phyloP scores from a whole-genome alignment of 306 rosid genomes.

The Cucumis melo region DNA sequence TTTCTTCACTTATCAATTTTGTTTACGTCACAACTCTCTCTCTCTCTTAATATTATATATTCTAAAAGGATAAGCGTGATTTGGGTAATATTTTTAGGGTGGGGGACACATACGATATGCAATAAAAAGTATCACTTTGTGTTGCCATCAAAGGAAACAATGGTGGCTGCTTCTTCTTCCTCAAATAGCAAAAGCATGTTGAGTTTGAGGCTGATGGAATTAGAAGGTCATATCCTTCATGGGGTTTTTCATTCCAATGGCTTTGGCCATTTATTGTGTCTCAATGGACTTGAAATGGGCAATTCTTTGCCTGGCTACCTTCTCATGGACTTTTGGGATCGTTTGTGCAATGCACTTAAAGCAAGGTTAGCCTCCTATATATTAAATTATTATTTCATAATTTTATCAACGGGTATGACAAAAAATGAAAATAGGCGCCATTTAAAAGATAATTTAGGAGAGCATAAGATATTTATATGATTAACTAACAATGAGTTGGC shows the following conservation, averaged over 20 bases:
- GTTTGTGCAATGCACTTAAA: constrained; percentile 51
- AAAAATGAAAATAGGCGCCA: too few relatives aligned
- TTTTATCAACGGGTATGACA: too few relatives aligned
- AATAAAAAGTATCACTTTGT: constrained; percentile 81
- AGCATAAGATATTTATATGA: too few relatives aligned
- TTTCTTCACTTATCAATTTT: too few relatives aligned
- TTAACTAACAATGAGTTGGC: too few relatives aligned
- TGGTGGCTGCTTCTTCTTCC: constrained; percentile 26
- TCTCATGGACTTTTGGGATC: constrained; percentile 73
- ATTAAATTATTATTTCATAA: too few relatives aligned
- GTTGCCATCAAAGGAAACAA: constrained; percentile 59
- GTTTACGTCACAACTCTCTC: too few relatives aligned
- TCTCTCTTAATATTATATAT: too few relatives aligned
- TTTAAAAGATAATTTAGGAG: too few relatives aligned
- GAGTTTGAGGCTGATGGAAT: neutral
- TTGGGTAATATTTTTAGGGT: constrained; percentile 26
- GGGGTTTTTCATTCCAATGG: constrained; percentile 87
- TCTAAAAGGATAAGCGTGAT: neutral
- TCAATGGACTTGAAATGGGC: constrained; percentile 68
- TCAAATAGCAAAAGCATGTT: constrained; percentile 22
- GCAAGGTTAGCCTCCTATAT: constrained; percentile 37
- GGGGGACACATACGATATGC: constrained; percentile 85
- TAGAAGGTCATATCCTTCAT: constrained; percentile 43
- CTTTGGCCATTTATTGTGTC: neutral
- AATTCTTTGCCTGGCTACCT: constrained; percentile 43